These are phyloP conservation scores for Yamadazyma buinensis DNA, from an alignment of 1,139 yeast genomes.

Conservation along the genomic window DNA sequence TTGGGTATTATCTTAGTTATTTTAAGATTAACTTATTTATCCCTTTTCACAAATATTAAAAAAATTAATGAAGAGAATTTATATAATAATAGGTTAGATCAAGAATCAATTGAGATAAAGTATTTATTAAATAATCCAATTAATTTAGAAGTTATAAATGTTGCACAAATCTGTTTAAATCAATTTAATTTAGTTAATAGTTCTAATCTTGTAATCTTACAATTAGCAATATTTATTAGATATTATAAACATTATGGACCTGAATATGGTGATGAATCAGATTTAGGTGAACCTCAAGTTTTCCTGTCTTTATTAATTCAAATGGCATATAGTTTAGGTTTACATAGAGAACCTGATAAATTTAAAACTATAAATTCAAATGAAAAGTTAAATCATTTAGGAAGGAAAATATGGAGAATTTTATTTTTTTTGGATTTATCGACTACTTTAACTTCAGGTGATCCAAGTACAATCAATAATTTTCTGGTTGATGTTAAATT, in stretches of 20 bases:
- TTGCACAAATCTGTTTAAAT: constrained; percentile 34
- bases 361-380: constrained; percentile 20
- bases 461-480: constrained; percentile 23
- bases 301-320: constrained; percentile 37
- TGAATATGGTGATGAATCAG: constrained; percentile 49
- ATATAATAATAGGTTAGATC: constrained; percentile 9
- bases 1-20: constrained; percentile 27
- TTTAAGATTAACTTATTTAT: constrained; percentile 27
- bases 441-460: constrained; percentile 33
- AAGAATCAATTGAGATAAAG: constrained; percentile 12
- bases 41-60: constrained; percentile 28
- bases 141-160: constrained; percentile 29
- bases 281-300: constrained; percentile 44
- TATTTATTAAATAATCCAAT: constrained; percentile 15
- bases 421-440: constrained; percentile 28
- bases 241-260: constrained; percentile 41
- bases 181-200: constrained; percentile 34
- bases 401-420: constrained; percentile 32
- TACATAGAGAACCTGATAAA: constrained; percentile 36
- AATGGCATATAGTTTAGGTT: constrained; percentile 43
- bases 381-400: constrained; percentile 24
- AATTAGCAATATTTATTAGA: constrained; percentile 40
- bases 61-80: constrained; percentile 22
- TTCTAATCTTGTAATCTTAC: constrained; percentile 46
- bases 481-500: constrained; percentile 28